Evolutionary conservation across 148 eudicot species (phyloP), one percentile per base, ranked within the genome.

Genomic region (Rheum nobile): DNA sequence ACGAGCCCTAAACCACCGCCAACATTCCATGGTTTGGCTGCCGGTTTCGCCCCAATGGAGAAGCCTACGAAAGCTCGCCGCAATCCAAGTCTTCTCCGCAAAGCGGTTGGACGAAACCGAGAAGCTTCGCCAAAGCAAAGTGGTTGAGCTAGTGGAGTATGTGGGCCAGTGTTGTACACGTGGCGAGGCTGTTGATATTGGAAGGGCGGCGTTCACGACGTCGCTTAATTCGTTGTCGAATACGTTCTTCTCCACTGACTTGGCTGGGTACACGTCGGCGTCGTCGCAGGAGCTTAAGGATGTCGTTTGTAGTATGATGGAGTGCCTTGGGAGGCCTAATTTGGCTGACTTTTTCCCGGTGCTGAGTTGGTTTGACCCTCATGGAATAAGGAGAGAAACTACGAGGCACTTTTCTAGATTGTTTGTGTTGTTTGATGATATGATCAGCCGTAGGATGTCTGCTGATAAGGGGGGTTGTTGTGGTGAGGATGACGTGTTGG

Each of bases 291-390:
- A 82, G 77, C 78, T 82, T 48, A 75, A 78, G 77, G 44, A 69
- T 11, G 63, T 82, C 22, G 70, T 77, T 41, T 77, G 76, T 79
- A 48, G 19, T 10, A 82, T 78, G 10, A 76, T 76, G 84, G 81
- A 75, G 28, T 79, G 76, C 46, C 79, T 80, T 11, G 91, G 87
- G 0, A 80, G 78, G 52, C 88, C 96, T 5, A 88, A 90, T 43
- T 76, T 86, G 0, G 87, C 84, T 12, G 92, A 86, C 72, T 83
- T 77, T 16, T 88, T 83, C 35, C 88, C 96, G 0, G 17, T 69
- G 29, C 61, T 88, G 9, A 76, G 75, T 24, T 75, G 67, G 77
- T 72, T 77, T 43, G 90, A 81, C 75, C 85, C 79, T 1, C 86
- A 79, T 77, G 80, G 84, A 22, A 59, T 72, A 34, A 71, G 76